Percentiles rank a stretch among this genome's conserved stretches.
These are phyloP conservation scores for Castanea crenata DNA, from an alignment of 306 rosid species.

Conservation along the genomic window DNA sequence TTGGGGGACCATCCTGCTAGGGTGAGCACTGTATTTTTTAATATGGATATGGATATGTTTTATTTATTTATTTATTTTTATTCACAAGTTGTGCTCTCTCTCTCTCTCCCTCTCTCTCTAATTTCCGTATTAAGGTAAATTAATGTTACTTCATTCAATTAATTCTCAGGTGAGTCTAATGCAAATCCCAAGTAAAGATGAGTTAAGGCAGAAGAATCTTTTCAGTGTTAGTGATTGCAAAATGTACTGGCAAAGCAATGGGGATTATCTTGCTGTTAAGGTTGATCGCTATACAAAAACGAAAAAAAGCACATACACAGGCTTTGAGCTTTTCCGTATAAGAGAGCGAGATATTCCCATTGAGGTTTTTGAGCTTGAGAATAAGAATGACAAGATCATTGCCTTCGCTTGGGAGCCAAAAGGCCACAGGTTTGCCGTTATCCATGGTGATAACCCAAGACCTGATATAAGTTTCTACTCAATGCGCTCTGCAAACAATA, in stretches of 20 bases:
- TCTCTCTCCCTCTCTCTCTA: not conserved
- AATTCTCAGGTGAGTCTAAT: slow-evolving; percentile 70
- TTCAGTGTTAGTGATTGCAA: slow-evolving; percentile 80
- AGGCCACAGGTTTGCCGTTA: slow-evolving; percentile 73
- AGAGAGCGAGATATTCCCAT: slow-evolving; percentile 72
- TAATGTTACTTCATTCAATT: slow-evolving; percentile 6
- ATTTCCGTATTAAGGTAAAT: not conserved
- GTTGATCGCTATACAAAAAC: slow-evolving; percentile 76
- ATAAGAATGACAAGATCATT: slow-evolving; percentile 70
- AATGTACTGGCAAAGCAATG: slow-evolving; percentile 83
- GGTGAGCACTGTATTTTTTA: slow-evolving; percentile 36
- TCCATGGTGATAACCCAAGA: slow-evolving; percentile 72
- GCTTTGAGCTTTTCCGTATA: slow-evolving; percentile 72
- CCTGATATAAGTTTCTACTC: slow-evolving; percentile 71
- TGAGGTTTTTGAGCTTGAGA: slow-evolving; percentile 72
- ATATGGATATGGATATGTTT: not conserved
- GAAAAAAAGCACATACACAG: slow-evolving; percentile 67
- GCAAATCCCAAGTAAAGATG: slow-evolving; percentile 87
- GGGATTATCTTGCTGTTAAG: slow-evolving; percentile 78
- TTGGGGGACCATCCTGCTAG: slow-evolving; percentile 92
- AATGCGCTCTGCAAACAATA: slow-evolving; percentile 47
- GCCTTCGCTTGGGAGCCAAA: slow-evolving; percentile 82
- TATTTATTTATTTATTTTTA: not conserved
- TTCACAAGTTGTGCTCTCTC: not conserved
- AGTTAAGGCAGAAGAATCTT: slow-evolving; percentile 72